Conservation (phyloP, 768 basidiomycete species). For the Amanita jacksonii region DNA sequence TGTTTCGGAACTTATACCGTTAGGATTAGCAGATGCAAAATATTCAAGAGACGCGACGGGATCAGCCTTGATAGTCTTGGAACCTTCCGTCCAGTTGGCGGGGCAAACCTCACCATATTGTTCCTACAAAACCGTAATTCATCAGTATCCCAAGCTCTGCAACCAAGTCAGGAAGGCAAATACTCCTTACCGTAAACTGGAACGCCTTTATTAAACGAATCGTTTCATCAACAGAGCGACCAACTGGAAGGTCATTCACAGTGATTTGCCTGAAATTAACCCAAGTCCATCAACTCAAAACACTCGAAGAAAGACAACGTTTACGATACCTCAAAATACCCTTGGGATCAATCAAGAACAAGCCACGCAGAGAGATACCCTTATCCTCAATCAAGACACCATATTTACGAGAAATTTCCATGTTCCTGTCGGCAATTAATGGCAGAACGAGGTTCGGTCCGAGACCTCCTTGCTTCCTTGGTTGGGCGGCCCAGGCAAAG, state of each 20-base stretch:
- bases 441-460: constrained; percentile 84
- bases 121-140: constrained; percentile 37
- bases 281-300: not conserved
- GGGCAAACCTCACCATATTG: constrained; percentile 91
- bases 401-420: constrained; percentile 77
- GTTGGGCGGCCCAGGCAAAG: constrained; percentile 76
- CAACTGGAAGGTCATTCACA: constrained; percentile 88
- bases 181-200: constrained; percentile 66
- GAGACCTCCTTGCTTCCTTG: constrained; percentile 81
- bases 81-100: constrained; percentile 78
- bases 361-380: constrained; percentile 80
- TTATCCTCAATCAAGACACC: constrained; percentile 84
- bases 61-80: constrained; percentile 76
- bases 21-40: constrained; percentile 33
- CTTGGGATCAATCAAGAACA: constrained; percentile 83
- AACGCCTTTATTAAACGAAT: constrained; percentile 87
- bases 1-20: constrained; percentile 10
- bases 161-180: no score
- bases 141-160: constrained; percentile 2
- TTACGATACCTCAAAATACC: constrained; percentile 54
- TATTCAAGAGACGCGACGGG: constrained; percentile 68
- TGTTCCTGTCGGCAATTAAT: constrained; percentile 69
- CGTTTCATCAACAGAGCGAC: constrained; percentile 93
- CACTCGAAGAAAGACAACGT: no score
- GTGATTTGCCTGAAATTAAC: constrained; percentile 73